These are phyloP conservation scores for Rhizophora mangle DNA, from an alignment of 345 rosid genomes.

Conservation along the genomic window DNA sequence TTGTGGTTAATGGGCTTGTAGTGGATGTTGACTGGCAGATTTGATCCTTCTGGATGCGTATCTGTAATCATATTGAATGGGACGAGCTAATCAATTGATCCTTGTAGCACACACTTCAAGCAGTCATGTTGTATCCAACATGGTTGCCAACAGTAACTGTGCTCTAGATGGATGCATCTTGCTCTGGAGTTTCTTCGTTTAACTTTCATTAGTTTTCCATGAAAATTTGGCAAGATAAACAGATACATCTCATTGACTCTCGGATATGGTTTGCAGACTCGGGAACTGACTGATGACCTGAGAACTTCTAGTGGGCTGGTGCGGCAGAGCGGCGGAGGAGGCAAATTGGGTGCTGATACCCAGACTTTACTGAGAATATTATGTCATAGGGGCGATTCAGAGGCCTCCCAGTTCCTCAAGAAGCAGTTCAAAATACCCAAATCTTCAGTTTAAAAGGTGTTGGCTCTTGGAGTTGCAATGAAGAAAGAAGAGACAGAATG, in stretches of 20 bases:
- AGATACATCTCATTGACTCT: neutral
- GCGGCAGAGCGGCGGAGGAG: constrained; percentile 52
- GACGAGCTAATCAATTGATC: too few relatives aligned
- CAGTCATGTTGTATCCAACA: too few relatives aligned
- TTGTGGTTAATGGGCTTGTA: too few relatives aligned
- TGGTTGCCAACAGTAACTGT: neutral
- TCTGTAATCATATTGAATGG: too few relatives aligned
- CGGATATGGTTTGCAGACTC: constrained; percentile 46
- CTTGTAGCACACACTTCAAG: too few relatives aligned
- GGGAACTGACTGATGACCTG: constrained; percentile 82
- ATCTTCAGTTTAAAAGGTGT: constrained; percentile 42
- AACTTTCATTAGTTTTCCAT: neutral
- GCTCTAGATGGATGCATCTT: neutral
- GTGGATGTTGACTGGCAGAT: too few relatives aligned
- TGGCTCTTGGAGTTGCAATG: neutral
- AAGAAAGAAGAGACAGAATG: neutral
- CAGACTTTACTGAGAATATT: constrained; percentile 72
- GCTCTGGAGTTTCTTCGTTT: too few relatives aligned
- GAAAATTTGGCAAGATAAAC: neutral
- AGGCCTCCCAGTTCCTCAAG: constrained; percentile 86
- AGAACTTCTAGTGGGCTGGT: constrained; percentile 56
- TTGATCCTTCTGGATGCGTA: too few relatives aligned
- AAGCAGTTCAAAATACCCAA: constrained; percentile 92
- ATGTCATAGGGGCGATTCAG: constrained; percentile 85
- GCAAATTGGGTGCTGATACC: constrained; percentile 75